Evolutionary conservation across 2,329 filamentous ascomycete genomes (phyloP), one percentile per base, ranked within the genome.

Genomic region (Beauveria sp.): DNA sequence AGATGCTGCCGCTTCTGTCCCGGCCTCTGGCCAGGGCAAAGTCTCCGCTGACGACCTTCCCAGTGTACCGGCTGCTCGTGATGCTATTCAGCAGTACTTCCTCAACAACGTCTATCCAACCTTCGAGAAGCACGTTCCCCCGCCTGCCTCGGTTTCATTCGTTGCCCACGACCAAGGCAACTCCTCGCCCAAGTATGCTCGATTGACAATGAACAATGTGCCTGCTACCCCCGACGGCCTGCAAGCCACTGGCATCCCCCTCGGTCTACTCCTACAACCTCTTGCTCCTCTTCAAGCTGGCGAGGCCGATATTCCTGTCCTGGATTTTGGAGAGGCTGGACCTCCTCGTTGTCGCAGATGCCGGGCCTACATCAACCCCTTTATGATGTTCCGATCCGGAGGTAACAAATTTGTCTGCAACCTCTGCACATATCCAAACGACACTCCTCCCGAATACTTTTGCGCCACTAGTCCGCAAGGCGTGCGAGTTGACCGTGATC

Each of bases 331-430:
- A 54, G 92, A 97, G 48, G 78, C 79, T 45, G 95, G 95, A 0
- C 95, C 95, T 46, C 95, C 95, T 24, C 85, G 95, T 73, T 99
- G 95, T 76, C 86, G 91, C 69, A 84, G 95, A 76, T 99, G 95
- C 79, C 85, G 95, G 71, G 89, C 93, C 16, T 99, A 99, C 76
- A 96, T 99, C 77, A 99, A 99, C 71, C 95, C 95, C 1, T 99
- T 99, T 73, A 98, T 99, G 95, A 90, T 93, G 71, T 99, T 99
- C 81, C 85, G 89, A 63, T 88, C 89, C 18, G 93, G 93, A 43
- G 95, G 95, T 62, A 96, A 93, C 77, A 96, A 96, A 73, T 96
- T 96, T 73, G 91, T 96, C 58, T 99, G 95, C 79, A 99, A 99
- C 72, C 90, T 99, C 77, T 99, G 95, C 78, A 95, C 90, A 24